Evolutionary conservation across 768 basidiomycete species (phyloP).

Genomic region (Hysterangium stoloniferum): DNA sequence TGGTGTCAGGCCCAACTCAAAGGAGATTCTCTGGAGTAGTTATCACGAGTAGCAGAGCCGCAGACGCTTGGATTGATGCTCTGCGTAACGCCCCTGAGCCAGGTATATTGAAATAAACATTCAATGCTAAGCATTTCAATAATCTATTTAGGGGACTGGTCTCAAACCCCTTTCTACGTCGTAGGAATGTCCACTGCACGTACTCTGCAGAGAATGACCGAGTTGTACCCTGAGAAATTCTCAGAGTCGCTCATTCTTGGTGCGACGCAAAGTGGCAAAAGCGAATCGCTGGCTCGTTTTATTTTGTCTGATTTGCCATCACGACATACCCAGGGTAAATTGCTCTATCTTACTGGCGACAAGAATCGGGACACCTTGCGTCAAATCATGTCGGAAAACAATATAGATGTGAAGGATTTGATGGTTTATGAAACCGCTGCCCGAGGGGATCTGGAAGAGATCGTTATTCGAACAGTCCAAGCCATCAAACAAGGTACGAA

Average conservation of each 20-base stretch:
- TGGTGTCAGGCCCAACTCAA: constrained; percentile 31
- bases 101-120: background rate
- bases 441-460: constrained; percentile 31
- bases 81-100: constrained; percentile 16
- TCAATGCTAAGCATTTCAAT: background rate
- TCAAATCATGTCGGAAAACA: constrained; percentile 37
- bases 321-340: constrained; percentile 13
- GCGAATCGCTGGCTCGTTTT: constrained; percentile 57
- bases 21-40: constrained; percentile 50
- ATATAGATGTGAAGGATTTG: constrained; percentile 39
- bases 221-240: constrained; percentile 8
- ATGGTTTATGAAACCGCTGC: constrained; percentile 60
- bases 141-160: constrained; percentile 38
- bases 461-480: background rate
- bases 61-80: constrained; percentile 59
- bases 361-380: constrained; percentile 72
- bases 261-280: constrained; percentile 48
- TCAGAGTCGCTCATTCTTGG: constrained; percentile 31
- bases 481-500: background rate
- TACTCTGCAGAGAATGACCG: constrained; percentile 32
- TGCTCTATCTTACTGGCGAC: constrained; percentile 81
- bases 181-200: constrained; percentile 63
- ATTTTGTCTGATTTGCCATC: constrained; percentile 37
- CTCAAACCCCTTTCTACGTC: constrained; percentile 61
- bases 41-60: constrained; percentile 70